Percentiles rank a stretch among this genome's conserved stretches.
These are phyloP conservation scores for Meredithiella fracta DNA, from an alignment of 2,329 filamentous ascomycete genomes.

Conservation along the genomic window DNA sequence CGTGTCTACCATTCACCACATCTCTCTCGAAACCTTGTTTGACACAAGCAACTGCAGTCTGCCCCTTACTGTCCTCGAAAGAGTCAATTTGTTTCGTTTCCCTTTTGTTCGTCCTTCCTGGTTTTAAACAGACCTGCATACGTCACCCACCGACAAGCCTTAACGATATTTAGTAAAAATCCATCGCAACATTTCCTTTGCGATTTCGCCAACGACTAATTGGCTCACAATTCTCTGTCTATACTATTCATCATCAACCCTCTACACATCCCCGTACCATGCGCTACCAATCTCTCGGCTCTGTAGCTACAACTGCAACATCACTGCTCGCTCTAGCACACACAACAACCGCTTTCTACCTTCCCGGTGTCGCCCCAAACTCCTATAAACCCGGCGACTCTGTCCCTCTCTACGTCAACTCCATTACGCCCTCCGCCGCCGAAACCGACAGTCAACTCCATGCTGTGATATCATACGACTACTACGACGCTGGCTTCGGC, in stretches of 20 bases:
- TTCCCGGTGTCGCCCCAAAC: slow-evolving; percentile 86
- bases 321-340: slow-evolving; percentile 36
- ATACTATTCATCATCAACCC: not conserved
- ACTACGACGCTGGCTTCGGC: slow-evolving; percentile 76
- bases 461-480: slow-evolving; percentile 91
- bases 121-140: not conserved
- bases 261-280: slow-evolving; percentile 5
- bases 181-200: not conserved
- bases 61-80: no score
- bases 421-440: slow-evolving; percentile 70
- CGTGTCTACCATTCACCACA: not conserved
- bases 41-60: not conserved
- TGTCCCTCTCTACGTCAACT: slow-evolving; percentile 85
- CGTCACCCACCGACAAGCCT: not conserved
- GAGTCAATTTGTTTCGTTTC: not conserved
- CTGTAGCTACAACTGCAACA: slow-evolving; percentile 27
- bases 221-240: not conserved
- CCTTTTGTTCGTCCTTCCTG: not conserved
- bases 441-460: slow-evolving; percentile 64
- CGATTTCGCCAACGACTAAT: not conserved
- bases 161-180: not conserved
- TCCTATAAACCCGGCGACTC: slow-evolving; percentile 67
- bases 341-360: slow-evolving; percentile 65
- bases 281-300: slow-evolving; percentile 8
- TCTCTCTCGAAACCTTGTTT: not conserved